Base-by-base conservation (phyloP, 306 rosid genomes). In the Quercus dentata region DNA sequence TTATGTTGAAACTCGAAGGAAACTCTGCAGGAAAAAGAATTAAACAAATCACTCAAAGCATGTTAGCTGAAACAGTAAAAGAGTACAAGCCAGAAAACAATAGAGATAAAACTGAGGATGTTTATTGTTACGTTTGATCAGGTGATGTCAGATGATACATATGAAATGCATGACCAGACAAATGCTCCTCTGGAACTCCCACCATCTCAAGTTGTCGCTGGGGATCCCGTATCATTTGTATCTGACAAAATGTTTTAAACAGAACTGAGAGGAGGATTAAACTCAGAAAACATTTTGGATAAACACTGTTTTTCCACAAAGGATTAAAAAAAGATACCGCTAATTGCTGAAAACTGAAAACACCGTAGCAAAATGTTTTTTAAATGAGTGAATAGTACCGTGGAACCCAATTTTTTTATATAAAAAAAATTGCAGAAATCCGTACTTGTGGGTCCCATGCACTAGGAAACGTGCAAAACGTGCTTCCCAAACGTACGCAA, bases 1-100 rank as follows among this genome's bases (percentile, higher is more conserved):
- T 94, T 94, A 78, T 94, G 99, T 82, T 94, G 97, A 78, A 92
- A 95, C 90, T 95, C 99, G 20, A 95, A 95, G 69, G 97, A 84
- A 79, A 95, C 97, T 68, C 99, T 93, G 93, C 92, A 77, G 71
- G 15, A 5, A 35, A 33, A 67, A 33, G 10, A 2, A 35, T 33
- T 49, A n/a, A 8, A 67, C 9, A 67, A 10, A 67, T 67, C 27
- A 67, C 10, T 67, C 72, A 19, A 19, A 67, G 72, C 25, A 31
- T 17, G 49, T n/a, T 79, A 28, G 62, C 33, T 25, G 77, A 75
- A 44, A 23, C 0, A 33, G 70, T 30, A 20, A 54, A 30, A 74
- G 56, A 64, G 20, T 76, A 4, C 57, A 70, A 31, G 71, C 76
- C 69, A 10, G 28, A n/a, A 75, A 56, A 49, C 5, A 12, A 56